Percentiles rank a stretch among this genome's conserved stretches.
Evolutionary conservation across 192 early-diverging fungal species (phyloP).

Genomic region (Dissophora globulifera): DNA sequence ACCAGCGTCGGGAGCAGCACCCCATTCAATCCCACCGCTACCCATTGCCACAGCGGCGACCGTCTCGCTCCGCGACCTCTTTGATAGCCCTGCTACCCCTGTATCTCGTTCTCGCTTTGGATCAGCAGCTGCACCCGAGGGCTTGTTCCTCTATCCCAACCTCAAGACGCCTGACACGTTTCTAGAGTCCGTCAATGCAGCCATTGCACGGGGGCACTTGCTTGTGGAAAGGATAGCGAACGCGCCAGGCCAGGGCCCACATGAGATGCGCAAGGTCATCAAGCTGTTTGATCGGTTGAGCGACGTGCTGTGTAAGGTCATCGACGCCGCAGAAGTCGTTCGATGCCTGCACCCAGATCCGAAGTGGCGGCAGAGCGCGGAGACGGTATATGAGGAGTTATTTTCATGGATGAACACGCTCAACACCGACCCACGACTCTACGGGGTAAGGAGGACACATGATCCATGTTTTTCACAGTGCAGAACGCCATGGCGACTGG

Average conservation of each 20-base stretch:
- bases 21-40: not conserved
- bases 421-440: slow-evolving; percentile 91
- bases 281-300: slow-evolving; percentile 90
- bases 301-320: slow-evolving; percentile 89
- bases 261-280: slow-evolving; percentile 79
- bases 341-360: slow-evolving; percentile 89
- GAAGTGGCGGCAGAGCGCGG: slow-evolving; percentile 76
- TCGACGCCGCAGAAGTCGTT: slow-evolving; percentile 94
- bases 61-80: slow-evolving; percentile 30
- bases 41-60: not conserved
- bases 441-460: slow-evolving; percentile 76
- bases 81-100: slow-evolving; percentile 28
- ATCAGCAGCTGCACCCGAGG: slow-evolving; percentile 12
- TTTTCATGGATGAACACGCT: slow-evolving; percentile 90
- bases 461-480: too few relatives aligned
- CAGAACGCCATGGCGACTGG: too few relatives aligned
- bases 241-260: slow-evolving; percentile 56
- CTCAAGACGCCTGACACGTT: slow-evolving; percentile 55
- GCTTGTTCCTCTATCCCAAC: slow-evolving; percentile 57
- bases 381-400: slow-evolving; percentile 77
- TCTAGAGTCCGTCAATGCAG: slow-evolving; percentile 57
- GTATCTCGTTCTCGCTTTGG: slow-evolving; percentile 20
- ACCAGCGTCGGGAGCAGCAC: not conserved
- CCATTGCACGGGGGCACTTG: slow-evolving; percentile 60
- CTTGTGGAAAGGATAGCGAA: slow-evolving; percentile 63